Conservation (phyloP, 352 stramenopile species). For the Phytophthora cryptogea region DNA sequence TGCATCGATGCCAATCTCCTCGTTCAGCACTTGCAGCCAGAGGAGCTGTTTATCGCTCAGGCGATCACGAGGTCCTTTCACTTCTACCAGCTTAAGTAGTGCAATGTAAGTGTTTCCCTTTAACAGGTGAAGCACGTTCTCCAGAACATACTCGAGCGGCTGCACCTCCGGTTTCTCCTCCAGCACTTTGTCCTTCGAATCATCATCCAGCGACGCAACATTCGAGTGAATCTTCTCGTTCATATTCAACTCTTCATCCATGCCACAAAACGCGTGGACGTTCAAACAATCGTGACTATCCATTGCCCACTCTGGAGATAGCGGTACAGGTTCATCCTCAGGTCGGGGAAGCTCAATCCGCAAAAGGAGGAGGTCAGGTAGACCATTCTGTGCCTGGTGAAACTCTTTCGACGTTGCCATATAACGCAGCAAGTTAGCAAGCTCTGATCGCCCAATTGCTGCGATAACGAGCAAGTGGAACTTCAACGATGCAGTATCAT, state of each 20-base stretch:
- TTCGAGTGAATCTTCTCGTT: slow-evolving; percentile 29
- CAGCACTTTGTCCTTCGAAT: neutral
- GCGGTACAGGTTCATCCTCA: slow-evolving; percentile 5
- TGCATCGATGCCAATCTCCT: slow-evolving; percentile 55
- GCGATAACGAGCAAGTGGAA: slow-evolving; percentile 59
- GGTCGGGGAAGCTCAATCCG: slow-evolving; percentile 19
- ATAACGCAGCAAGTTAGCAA: slow-evolving; percentile 57
- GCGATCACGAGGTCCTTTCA: slow-evolving; percentile 85
- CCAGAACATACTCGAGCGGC: slow-evolving; percentile 24
- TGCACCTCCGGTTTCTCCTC: slow-evolving; percentile 22
- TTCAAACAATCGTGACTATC: slow-evolving; percentile 53
- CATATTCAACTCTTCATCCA: slow-evolving; percentile 60
- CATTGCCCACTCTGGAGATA: slow-evolving; percentile 11
- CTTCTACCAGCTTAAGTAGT: slow-evolving; percentile 78
- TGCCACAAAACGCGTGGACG: slow-evolving; percentile 54
- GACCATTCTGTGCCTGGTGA: slow-evolving; percentile 70
- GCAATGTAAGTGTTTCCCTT: slow-evolving; percentile 22
- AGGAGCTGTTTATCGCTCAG: slow-evolving; percentile 84
- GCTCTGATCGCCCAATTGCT: slow-evolving; percentile 45
- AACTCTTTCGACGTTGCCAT: slow-evolving; percentile 75
- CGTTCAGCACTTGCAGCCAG: slow-evolving; percentile 73
- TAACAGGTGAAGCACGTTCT: slow-evolving; percentile 24
- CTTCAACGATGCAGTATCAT: slow-evolving; percentile 36
- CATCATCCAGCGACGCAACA: neutral
- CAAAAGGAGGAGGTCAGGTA: slow-evolving; percentile 74